Conservation (phyloP, 192 early-diverging fungal genomes). For the Kickxella alabastrina region DNA sequence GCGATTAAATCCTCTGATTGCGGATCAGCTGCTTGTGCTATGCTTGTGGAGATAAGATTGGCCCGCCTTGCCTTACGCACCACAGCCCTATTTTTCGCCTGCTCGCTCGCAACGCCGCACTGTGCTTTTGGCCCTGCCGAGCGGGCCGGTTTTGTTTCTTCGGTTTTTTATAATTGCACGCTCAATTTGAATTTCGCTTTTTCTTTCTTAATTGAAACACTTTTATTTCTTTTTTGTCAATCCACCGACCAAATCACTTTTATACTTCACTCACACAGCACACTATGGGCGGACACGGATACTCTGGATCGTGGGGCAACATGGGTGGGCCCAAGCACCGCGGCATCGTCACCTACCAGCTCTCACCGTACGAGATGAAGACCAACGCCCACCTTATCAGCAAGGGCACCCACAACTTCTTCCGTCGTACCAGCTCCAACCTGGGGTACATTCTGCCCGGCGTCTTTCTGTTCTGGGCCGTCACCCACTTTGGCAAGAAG, state of each 20-base stretch:
- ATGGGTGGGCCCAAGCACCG: slow-evolving; percentile 48
- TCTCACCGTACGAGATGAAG: slow-evolving; percentile 49
- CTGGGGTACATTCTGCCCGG: slow-evolving; percentile 37
- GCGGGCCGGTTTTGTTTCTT: too few species aligned
- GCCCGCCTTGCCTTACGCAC: too few species aligned
- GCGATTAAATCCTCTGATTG: too few species aligned
- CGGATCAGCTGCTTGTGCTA: too few species aligned
- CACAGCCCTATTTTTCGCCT: too few species aligned
- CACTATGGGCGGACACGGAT: slow-evolving; percentile 39
- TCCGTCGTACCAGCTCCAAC: slow-evolving; percentile 40
- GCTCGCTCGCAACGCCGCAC: too few species aligned
- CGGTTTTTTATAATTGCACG: too few species aligned
- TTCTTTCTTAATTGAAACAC: slow-evolving; percentile 3
- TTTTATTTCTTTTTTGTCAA: not conserved
- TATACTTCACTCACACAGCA: not conserved
- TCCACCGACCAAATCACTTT: not conserved
- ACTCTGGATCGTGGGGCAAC: slow-evolving; percentile 45
- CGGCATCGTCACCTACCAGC: slow-evolving; percentile 44
- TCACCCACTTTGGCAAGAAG: slow-evolving; percentile 42
- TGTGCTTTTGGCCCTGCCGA: too few species aligned
- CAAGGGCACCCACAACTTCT: slow-evolving; percentile 47
- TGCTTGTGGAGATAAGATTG: too few species aligned
- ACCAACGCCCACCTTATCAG: slow-evolving; percentile 43
- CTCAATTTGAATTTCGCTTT: not conserved
- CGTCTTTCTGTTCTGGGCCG: slow-evolving; percentile 40